Conservation (phyloP, 1,139 yeast genomes). For the Nakaseomyces bracarensis region DNA sequence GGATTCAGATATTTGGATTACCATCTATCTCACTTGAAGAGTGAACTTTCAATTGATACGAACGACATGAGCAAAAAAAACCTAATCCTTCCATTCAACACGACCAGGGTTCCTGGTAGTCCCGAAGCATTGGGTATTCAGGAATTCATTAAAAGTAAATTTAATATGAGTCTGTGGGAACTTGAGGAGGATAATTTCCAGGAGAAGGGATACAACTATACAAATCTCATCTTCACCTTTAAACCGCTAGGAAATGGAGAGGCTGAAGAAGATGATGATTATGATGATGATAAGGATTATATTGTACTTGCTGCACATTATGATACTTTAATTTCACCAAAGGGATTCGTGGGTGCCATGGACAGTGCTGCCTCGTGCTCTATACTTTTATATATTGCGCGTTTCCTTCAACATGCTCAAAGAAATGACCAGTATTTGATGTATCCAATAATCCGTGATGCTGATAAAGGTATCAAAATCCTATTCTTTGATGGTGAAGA, state of each 20-base stretch:
- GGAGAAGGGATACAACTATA: constrained; percentile 36
- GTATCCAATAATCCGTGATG: constrained; percentile 12
- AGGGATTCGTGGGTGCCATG: constrained; percentile 52
- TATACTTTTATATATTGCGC: constrained; percentile 40
- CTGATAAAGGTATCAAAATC: constrained; percentile 38
- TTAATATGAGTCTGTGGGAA: constrained; percentile 33
- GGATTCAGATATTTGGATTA: constrained; percentile 8
- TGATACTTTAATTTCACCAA: constrained; percentile 39
- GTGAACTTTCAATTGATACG: constrained; percentile 12
- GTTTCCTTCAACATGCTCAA: constrained; percentile 24
- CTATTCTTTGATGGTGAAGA: constrained; percentile 56
- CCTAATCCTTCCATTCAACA: constrained; percentile 30
- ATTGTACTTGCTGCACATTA: constrained; percentile 47
- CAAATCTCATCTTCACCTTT: constrained; percentile 39
- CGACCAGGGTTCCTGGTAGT: constrained; percentile 41
- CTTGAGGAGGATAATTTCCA: constrained; percentile 37
- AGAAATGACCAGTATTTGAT: constrained; percentile 4
- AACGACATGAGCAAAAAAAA: constrained; percentile 9
- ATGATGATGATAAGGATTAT: constrained; percentile 19
- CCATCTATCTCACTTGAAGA: constrained; percentile 14
- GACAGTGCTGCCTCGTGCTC: constrained; percentile 55
- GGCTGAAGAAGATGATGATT: constrained; percentile 22
- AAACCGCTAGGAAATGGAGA: too few species aligned
- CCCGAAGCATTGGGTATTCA: constrained; percentile 35
- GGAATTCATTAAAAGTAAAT: constrained; percentile 33